Evolutionary conservation across 2,329 filamentous ascomycete species (phyloP).

Genomic region (Pezicula rhizophila): DNA sequence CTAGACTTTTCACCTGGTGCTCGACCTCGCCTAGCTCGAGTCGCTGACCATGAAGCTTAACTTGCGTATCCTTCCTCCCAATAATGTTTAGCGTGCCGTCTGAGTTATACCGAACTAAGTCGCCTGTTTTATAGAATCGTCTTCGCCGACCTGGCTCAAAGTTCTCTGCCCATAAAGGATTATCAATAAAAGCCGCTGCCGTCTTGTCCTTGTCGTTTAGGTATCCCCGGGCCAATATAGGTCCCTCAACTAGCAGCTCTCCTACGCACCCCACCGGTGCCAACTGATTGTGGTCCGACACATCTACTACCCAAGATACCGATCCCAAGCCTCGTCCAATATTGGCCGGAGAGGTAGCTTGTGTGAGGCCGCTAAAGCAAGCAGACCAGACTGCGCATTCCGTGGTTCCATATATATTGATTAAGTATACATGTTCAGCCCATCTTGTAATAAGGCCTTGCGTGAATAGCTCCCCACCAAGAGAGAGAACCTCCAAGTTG

Average conservation of each 20-base stretch:
- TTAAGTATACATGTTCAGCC: not conserved
- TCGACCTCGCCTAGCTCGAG: too few relatives aligned
- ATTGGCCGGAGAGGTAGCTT: conserved; percentile 49
- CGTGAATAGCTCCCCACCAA: conserved; percentile 4
- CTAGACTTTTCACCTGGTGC: too few relatives aligned
- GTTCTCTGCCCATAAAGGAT: too few relatives aligned
- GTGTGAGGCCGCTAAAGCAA: conserved; percentile 54
- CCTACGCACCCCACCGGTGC: conserved; percentile 11
- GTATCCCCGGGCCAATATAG: conserved; percentile 71
- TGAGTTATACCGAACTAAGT: too few relatives aligned
- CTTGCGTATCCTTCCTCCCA: too few relatives aligned
- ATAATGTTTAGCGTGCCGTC: too few relatives aligned
- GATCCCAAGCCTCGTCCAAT: conserved; percentile 74
- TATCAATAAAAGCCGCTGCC: conserved; percentile 59
- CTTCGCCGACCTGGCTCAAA: too few relatives aligned
- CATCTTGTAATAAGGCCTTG: not conserved
- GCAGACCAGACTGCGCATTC: conserved; percentile 71
- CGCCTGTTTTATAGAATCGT: too few relatives aligned
- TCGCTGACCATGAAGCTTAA: too few relatives aligned
- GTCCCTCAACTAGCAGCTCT: conserved; percentile 72
- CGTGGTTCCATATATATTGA: conserved; percentile 3
- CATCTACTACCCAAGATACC: conserved; percentile 34
- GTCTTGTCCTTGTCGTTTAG: conserved; percentile 74
- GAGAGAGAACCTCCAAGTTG: conserved; percentile 2
- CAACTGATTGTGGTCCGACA: conserved; percentile 4